phyloP scores from a whole-genome alignment of 164 flowering plant genomes.

The Macadamia integrifolia region DNA sequence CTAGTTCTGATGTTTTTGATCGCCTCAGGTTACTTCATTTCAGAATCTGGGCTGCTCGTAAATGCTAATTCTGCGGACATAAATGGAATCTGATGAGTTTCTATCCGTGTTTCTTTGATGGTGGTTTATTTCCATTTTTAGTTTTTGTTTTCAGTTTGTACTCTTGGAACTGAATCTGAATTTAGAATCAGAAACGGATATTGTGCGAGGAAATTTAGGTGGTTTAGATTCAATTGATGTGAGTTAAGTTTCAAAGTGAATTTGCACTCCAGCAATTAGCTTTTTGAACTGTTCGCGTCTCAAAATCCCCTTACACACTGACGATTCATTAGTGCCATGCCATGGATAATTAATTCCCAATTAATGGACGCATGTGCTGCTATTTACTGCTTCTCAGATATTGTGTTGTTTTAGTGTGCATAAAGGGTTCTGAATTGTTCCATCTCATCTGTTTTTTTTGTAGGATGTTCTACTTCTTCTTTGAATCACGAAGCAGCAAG shows the following conservation, averaged over 20 bases:
- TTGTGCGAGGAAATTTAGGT: background rate
- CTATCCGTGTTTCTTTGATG: background rate
- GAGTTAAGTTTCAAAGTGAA: background rate
- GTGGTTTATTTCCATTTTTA: background rate
- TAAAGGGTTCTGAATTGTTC: background rate
- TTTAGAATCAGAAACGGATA: too few relatives aligned
- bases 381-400: background rate
- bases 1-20: too few relatives aligned
- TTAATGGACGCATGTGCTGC: too few relatives aligned
- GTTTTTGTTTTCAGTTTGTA: background rate
- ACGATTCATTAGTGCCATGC: too few relatives aligned
- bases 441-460: constrained; percentile 7
- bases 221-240: background rate
- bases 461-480: constrained; percentile 46
- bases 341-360: too few relatives aligned
- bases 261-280: background rate
- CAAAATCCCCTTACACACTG: background rate
- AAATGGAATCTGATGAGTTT: background rate
- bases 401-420: background rate
- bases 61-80: too few relatives aligned
- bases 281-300: background rate
- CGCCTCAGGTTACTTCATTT: too few relatives aligned
- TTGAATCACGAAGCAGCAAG: constrained; percentile 31
- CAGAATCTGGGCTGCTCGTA: too few relatives aligned
- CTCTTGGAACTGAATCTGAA: background rate